Evolutionary conservation across 371 early-diverging fungal species (phyloP), one percentile per base, ranked within the genome.

Genomic region (Mortierella polycephala): DNA sequence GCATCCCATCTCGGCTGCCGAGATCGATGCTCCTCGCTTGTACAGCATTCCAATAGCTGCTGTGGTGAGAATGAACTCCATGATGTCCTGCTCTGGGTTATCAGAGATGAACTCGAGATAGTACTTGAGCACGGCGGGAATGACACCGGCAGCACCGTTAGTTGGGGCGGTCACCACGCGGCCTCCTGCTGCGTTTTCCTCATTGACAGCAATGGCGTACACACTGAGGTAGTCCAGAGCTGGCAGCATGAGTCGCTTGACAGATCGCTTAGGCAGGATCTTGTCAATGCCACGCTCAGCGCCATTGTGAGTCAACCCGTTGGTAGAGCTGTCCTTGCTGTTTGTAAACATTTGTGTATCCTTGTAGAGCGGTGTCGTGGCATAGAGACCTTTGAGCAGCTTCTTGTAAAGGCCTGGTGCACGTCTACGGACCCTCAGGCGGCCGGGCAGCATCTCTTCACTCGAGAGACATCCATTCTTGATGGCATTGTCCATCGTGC

Each of bases 201-300:
- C 98, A 69, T 98, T 98, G 30, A 98, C 98, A 12, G 98, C 96
- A 75, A 98, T 94, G 42, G 98, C 98, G 64, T 96, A 98, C 1
- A 96, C 92, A 1, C 96, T 95, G 8, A 98, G 86, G 75, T 95
- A 96, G 79, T 98, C 98, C n/a, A 98, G 84, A 12, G 96, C 96
- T 7, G 94, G 92, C 37, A 93, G 74, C 67, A 77, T 71, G 57
- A 81, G 58, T 11, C 82, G 73, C 65, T 84, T 84, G 47, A 77
- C 82, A 13, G 82, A 83, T 39, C 83, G 84, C n/a, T 81, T 79
- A 7, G 82, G 69, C 37, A 82, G 71, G 54, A 77, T 66, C 58
- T 64, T 71, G 56, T 77, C 79, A 16, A 77, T 77, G 1, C 79
- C 72, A 13, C 79, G 79, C 37, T 77, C 79, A 13, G 61, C 51